Conservation (phyloP, 805 yeast genomes). For the Henningerozyma blattae region DNA sequence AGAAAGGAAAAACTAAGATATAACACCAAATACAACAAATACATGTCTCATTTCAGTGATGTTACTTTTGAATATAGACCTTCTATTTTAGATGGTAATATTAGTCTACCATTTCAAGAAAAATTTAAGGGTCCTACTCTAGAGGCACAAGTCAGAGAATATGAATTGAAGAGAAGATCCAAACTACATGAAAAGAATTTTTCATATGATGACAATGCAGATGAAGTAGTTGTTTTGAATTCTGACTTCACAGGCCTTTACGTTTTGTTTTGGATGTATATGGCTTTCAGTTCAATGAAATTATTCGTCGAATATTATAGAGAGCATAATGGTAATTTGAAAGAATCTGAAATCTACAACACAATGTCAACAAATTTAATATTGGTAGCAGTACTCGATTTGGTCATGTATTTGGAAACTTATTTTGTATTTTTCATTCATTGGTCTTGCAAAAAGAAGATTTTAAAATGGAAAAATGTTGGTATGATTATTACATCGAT, state of each 20-base stretch:
- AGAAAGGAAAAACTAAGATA: constrained; percentile 13
- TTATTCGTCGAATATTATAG: constrained; percentile 42
- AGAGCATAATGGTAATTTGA: constrained; percentile 26
- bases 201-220: neutral
- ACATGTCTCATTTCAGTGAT: constrained; percentile 44
- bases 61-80: constrained; percentile 33
- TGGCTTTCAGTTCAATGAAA: constrained; percentile 42
- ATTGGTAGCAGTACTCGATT: constrained; percentile 63
- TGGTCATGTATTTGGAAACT: constrained; percentile 56
- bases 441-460: constrained; percentile 31
- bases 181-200: constrained; percentile 2
- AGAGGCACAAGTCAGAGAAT: constrained; percentile 13
- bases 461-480: constrained; percentile 43
- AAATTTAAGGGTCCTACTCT: constrained; percentile 21
- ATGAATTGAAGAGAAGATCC: constrained; percentile 4
- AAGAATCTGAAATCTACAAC: constrained; percentile 40
- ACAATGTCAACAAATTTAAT: constrained; percentile 50
- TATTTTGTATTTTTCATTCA: constrained; percentile 57
- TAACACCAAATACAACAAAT: constrained; percentile 15
- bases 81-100: constrained; percentile 40
- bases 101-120: constrained; percentile 18
- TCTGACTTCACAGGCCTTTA: constrained; percentile 63
- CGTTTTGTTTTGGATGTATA: constrained; percentile 65
- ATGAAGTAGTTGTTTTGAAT: constrained; percentile 2
- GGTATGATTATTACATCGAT: constrained; percentile 57